Base-by-base conservation (phyloP, 2,329 filamentous ascomycete species). In the Aureobasidium musti region DNA sequence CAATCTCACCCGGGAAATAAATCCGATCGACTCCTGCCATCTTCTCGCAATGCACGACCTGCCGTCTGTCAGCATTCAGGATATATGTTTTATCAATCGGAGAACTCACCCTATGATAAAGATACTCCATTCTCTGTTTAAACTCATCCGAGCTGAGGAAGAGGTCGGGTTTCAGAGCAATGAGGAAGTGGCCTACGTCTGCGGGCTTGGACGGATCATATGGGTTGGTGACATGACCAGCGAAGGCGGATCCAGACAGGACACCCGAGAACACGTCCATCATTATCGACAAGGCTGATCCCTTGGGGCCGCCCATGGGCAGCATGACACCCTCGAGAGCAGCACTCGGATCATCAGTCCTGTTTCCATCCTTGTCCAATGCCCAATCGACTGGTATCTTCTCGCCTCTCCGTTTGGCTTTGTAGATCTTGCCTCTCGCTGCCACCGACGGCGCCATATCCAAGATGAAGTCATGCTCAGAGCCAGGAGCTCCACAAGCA, bases 241-340 rank as follows among this genome's bases (percentile, higher is more conserved):
- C 91, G 77, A 91, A 95, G 0, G 90, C 90, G 37, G 87, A 89
- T 0, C 91, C 91, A 0, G 89, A 91, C 0, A 95, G 73, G 0
- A 91, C 88, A 0, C 91, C 91, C 0, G 90, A 92, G 74, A 95
- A 94, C 2, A 96, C 89, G 73, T 95, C 91, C 91, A 95, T 95
- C 89, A 92, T 94, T 65, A 95, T 86, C 0, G 89, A 81, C 47
- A 95, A 76, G 0, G 85, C 91, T 2, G 88, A 91, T 0, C 91
- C 91, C 76, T 95, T 95, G 0, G 91, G 90, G 0, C 91, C 91
- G 2, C 91, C 91, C 89, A 95, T 92, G 0, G 91, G 91, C 23
- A 94, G 78, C 91, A 95, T 94, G 3, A 93, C 89, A 1, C 91
- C 91, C 39, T 86, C 85, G 11, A 95, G 78, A 0, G 91, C 91